Conservation (phyloP, 768 basidiomycete genomes). For the Peribolospora baueri region DNA sequence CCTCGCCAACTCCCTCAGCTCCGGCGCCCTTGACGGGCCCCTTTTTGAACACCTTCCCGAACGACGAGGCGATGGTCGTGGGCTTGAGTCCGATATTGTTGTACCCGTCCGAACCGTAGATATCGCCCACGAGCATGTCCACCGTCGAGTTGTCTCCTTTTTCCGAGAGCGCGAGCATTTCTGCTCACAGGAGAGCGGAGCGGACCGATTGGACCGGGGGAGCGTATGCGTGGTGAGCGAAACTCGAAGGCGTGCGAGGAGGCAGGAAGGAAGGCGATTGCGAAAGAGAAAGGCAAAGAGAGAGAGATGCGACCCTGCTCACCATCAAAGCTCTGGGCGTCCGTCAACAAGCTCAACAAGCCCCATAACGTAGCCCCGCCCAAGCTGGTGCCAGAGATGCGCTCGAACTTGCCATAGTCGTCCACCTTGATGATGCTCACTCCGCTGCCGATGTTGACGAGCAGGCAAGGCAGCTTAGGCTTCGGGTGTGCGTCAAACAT, state of each 20-base stretch:
- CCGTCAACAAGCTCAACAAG: slow-evolving; percentile 74
- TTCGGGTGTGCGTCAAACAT: slow-evolving; percentile 61
- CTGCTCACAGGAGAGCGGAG: slow-evolving; percentile 23
- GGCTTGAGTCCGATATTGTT: slow-evolving; percentile 85
- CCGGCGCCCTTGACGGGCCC: slow-evolving; percentile 11
- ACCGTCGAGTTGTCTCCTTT: slow-evolving; percentile 75
- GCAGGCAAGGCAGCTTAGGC: slow-evolving; percentile 76
- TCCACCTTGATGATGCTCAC: slow-evolving; percentile 95
- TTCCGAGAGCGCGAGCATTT: slow-evolving; percentile 89
- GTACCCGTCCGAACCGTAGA: slow-evolving; percentile 60
- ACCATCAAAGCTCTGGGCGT: slow-evolving; percentile 89
- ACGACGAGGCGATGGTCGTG: slow-evolving; percentile 90
- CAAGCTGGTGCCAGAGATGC: slow-evolving; percentile 86
- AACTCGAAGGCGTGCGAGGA: background rate
- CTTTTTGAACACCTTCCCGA: slow-evolving; percentile 95
- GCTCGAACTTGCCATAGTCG: slow-evolving; percentile 80
- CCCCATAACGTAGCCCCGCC: slow-evolving; percentile 98
- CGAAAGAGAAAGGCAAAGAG: background rate
- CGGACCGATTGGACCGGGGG: background rate
- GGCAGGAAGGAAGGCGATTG: slow-evolving; percentile 2
- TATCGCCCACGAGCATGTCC: slow-evolving; percentile 98
- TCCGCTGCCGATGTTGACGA: slow-evolving; percentile 95
- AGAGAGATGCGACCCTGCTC: slow-evolving; percentile 17
- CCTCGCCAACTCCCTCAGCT: background rate
- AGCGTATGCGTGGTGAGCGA: background rate